Percentiles rank a stretch among this genome's conserved stretches.
phyloP scores from a whole-genome alignment of 2,329 filamentous ascomycete genomes.

The Phialocephala sp. region DNA sequence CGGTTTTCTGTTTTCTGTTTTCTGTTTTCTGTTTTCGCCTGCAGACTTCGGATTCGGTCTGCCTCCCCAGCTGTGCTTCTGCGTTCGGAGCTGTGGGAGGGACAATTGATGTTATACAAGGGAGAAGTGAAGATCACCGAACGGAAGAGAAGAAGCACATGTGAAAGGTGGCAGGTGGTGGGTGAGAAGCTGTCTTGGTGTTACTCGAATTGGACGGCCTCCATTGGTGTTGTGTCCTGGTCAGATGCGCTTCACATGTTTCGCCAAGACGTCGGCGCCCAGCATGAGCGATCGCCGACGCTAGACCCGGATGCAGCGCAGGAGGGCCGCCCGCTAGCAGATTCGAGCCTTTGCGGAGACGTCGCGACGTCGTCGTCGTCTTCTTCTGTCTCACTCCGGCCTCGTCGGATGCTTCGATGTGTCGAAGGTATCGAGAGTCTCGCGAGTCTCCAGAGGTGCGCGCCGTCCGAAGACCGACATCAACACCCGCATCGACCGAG shows the following conservation, averaged over 20 bases:
- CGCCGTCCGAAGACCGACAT: background rate
- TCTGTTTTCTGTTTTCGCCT: background rate
- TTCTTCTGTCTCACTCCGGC: no score
- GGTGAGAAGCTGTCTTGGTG: background rate
- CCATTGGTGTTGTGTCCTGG: constrained; percentile 4
- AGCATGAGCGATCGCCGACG: background rate
- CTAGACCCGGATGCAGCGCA: background rate
- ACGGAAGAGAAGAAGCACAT: background rate
- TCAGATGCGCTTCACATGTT: constrained; percentile 21
- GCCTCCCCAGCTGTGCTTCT: background rate
- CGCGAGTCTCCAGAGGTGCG: background rate
- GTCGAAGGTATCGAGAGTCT: background rate
- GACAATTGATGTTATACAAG: background rate
- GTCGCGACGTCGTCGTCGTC: background rate
- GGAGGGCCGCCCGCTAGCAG: background rate
- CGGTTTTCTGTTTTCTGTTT: background rate
- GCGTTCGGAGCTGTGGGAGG: background rate
- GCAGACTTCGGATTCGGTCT: background rate
- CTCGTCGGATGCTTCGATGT: background rate
- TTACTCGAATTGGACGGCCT: background rate
- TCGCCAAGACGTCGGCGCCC: background rate
- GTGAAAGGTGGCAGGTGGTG: background rate
- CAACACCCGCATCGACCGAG: background rate
- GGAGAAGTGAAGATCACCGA: background rate
- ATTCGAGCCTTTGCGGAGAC: background rate